A percentile compares a stretch with the other conserved stretches of the same genome.
Evolutionary conservation across 2,329 filamentous ascomycete species (phyloP).

Genomic region (Neurospora sp.): DNA sequence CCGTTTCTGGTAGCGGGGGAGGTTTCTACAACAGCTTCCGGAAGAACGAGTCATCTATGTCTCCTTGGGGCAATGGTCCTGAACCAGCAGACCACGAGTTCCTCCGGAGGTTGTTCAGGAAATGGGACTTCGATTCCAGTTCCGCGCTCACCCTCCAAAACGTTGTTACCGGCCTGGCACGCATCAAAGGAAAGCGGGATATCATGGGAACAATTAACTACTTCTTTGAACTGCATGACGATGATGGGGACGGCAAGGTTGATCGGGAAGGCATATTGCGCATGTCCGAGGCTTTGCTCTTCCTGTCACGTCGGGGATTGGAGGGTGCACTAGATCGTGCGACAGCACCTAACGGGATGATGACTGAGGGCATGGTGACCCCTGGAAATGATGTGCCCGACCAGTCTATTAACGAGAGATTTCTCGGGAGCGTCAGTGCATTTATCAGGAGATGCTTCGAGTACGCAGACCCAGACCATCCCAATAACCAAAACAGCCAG

Average conservation of each 20-base stretch:
- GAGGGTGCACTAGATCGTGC: constrained; percentile 64
- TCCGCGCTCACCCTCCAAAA: constrained; percentile 81
- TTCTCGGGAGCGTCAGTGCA: constrained; percentile 84
- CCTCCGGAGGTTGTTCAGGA: constrained; percentile 73
- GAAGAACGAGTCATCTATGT: constrained; percentile 32
- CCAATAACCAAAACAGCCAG: constrained; percentile 41
- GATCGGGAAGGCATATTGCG: constrained; percentile 90
- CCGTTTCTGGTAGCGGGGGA: constrained; percentile 40
- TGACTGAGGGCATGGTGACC: constrained; percentile 34
- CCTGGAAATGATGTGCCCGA: constrained; percentile 32
- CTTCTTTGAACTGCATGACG: constrained; percentile 96
- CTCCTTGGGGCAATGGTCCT: constrained; percentile 46
- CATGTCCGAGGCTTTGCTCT: constrained; percentile 89
- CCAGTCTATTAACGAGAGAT: constrained; percentile 71
- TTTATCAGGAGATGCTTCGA: constrained; percentile 97
- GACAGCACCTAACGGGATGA: constrained; percentile 33
- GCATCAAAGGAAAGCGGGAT: constrained; percentile 85
- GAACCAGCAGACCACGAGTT: constrained; percentile 91
- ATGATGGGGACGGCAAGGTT: constrained; percentile 81
- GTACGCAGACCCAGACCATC: constrained; percentile 88
- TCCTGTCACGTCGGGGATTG: constrained; percentile 80
- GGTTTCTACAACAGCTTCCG: constrained; percentile 52
- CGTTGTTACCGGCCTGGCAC: constrained; percentile 81
- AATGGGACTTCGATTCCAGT: constrained; percentile 74
- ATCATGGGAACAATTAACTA: constrained; percentile 98